Conservation (phyloP, 1,284 basidiomycete genomes). For the Lentinula novae-zelandiae region DNA sequence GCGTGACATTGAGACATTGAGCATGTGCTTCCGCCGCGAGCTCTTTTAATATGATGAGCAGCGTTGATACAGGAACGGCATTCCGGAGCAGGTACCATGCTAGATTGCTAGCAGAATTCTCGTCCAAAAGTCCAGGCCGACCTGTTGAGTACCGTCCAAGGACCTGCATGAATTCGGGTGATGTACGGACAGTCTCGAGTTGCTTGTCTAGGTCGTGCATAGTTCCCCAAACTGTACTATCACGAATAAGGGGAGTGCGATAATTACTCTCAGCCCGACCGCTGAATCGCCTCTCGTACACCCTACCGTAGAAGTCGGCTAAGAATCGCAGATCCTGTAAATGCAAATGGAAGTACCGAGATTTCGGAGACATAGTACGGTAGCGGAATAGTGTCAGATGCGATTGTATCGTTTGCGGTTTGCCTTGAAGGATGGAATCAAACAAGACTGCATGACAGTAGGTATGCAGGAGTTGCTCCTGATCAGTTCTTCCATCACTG, state of each 20-base stretch:
- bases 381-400: constrained; percentile 72
- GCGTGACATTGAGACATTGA: constrained; percentile 43
- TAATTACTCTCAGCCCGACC: constrained; percentile 59
- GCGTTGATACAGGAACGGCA: constrained; percentile 61
- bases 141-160: constrained; percentile 54
- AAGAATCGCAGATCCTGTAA: constrained; percentile 70
- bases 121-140: constrained; percentile 27
- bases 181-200: constrained; percentile 42
- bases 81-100: constrained; percentile 65
- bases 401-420: constrained; percentile 70
- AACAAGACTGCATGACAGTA: constrained; percentile 79
- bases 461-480: constrained; percentile 62
- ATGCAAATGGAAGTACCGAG: constrained; percentile 59
- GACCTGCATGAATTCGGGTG: constrained; percentile 40
- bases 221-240: constrained; percentile 62
- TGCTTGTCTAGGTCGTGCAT: constrained; percentile 56
- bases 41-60: constrained; percentile 53
- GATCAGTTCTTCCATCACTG: constrained; percentile 48
- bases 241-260: constrained; percentile 63
- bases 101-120: constrained; percentile 22
- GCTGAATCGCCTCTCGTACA: constrained; percentile 69
- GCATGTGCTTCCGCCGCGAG: constrained; percentile 58
- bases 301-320: constrained; percentile 68
- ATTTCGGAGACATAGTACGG: constrained; percentile 52
- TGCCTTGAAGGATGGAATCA: constrained; percentile 88